Evolutionary conservation across 1,284 basidiomycete species (phyloP).

Genomic region (Vanrija humicola): DNA sequence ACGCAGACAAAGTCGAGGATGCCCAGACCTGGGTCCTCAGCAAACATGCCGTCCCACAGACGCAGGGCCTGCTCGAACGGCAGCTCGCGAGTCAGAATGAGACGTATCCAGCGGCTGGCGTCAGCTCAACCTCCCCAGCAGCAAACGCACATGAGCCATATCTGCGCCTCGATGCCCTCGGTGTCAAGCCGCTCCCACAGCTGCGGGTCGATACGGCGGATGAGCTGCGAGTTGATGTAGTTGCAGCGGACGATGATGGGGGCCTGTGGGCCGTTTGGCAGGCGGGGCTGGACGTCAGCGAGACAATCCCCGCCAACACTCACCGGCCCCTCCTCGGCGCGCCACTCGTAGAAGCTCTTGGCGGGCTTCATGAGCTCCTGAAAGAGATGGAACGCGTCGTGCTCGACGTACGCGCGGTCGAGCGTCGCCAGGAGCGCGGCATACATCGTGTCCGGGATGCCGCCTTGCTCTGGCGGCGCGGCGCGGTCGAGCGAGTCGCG

Average conservation of each 20-base stretch:
- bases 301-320: constrained; percentile 7
- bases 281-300: constrained; percentile 28
- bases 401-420: constrained; percentile 48
- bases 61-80: constrained; percentile 63
- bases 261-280: constrained; percentile 50
- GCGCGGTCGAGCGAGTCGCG: constrained; percentile 62
- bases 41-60: constrained; percentile 88
- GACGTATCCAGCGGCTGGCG: constrained; percentile 76
- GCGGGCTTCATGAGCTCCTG: constrained; percentile 68
- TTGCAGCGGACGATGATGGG: constrained; percentile 79
- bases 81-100: constrained; percentile 87
- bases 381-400: constrained; percentile 78
- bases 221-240: constrained; percentile 65
- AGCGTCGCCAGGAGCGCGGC: constrained; percentile 36
- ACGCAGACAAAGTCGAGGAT: constrained; percentile 79
- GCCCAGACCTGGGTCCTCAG: constrained; percentile 65
- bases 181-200: constrained; percentile 70
- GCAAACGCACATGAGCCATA: constrained; percentile 78
- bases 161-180: constrained; percentile 83
- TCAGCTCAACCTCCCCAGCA: not conserved
- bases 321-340: constrained; percentile 52
- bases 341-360: constrained; percentile 84
- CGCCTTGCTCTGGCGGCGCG: not conserved
- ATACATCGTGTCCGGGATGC: not conserved
- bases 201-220: constrained; percentile 75